Evolutionary conservation across 768 basidiomycete species (phyloP).

Genomic region (Auriculariales sp.): DNA sequence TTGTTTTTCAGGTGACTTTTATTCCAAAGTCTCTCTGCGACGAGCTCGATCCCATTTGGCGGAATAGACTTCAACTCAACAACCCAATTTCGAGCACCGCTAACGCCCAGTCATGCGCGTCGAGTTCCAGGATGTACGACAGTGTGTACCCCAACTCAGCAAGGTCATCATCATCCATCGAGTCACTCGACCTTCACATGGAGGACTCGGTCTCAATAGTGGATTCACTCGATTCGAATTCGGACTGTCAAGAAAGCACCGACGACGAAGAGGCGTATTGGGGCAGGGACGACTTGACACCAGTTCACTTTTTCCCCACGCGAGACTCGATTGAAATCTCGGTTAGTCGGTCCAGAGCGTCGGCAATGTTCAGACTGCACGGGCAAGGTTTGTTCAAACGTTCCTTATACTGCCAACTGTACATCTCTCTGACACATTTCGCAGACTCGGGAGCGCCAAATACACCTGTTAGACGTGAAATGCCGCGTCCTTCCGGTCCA

Average conservation of each 20-base stretch:
- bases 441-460: neutral
- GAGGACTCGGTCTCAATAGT: neutral
- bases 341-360: neutral
- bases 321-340: constrained; percentile 1
- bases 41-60: neutral
- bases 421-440: neutral
- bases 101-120: neutral
- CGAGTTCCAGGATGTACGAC: neutral
- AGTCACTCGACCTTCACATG: neutral
- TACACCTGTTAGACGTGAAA: neutral
- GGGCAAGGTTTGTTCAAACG: neutral
- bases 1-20: neutral
- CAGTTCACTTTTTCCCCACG: neutral
- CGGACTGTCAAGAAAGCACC: neutral
- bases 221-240: neutral
- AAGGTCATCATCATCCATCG: neutral
- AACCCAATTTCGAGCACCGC: neutral
- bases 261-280: neutral
- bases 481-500: neutral
- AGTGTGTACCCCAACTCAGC: neutral
- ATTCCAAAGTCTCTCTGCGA: neutral
- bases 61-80: neutral
- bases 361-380: neutral
- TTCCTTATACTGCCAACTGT: neutral
- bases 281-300: neutral